Conservation (phyloP, 2,329 filamentous ascomycete species). For the Chaetomium strumarium region DNA sequence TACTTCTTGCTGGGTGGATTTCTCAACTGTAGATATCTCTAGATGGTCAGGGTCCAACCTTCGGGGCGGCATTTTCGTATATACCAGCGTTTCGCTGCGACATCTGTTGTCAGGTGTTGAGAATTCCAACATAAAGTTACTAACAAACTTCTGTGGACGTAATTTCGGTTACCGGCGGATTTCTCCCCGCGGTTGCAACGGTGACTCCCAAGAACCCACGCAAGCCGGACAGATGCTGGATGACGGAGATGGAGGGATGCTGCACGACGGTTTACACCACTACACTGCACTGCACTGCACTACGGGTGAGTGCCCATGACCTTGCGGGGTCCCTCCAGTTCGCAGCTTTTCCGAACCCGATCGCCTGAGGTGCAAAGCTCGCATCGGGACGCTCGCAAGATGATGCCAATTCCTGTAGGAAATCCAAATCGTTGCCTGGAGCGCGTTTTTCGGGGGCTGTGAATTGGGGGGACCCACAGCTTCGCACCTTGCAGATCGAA, state of each 20-base stretch:
- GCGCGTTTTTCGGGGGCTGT: slow-evolving; percentile 2
- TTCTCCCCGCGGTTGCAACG: not conserved
- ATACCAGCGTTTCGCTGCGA: not conserved
- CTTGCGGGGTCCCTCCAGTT: not conserved
- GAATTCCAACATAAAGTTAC: no score
- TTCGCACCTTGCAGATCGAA: not conserved
- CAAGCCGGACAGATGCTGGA: no score
- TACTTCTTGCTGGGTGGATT: not conserved
- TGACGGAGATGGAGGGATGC: no score
- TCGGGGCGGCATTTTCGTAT: not conserved
- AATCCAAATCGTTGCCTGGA: slow-evolving; percentile 15
- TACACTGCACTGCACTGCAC: no score
- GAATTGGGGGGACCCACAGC: not conserved
- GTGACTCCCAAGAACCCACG: not conserved
- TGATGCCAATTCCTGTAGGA: slow-evolving; percentile 3
- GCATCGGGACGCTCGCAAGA: slow-evolving; percentile 6
- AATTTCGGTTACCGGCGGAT: not conserved
- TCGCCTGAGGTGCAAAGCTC: not conserved
- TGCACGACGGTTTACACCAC: no score
- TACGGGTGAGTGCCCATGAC: no score
- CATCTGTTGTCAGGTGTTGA: slow-evolving; percentile 5
- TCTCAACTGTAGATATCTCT: not conserved
- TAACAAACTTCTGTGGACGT: not conserved
- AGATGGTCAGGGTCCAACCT: not conserved
- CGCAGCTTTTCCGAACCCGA: not conserved